Evolutionary conservation across 2,329 filamentous ascomycete species (phyloP), one percentile per base, ranked within the genome.

Genomic region (Trichoderma sp.): DNA sequence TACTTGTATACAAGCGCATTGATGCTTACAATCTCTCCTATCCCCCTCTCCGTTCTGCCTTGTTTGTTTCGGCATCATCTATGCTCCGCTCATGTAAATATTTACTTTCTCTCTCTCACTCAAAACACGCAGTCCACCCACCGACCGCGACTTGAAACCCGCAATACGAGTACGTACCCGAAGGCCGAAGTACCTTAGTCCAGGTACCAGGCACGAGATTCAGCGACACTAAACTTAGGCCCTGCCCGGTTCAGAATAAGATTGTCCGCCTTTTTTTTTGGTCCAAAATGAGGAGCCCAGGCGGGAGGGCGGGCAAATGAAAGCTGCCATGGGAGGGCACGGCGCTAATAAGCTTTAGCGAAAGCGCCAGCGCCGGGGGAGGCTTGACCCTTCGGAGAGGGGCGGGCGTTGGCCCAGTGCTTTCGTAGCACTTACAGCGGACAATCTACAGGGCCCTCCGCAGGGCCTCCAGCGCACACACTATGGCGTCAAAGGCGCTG

Each of bases 301-400:
- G 53, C 53, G 56, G 53, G n/a, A 59, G 37, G 21, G 64, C 53
- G 43, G 43, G 55, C 53, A 67, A 67, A 67, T 58, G 64, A 59
- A 31, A 21, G 40, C 64, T 29, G 64, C 40, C 64, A 67, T 52
- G 64, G 64, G 64, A 27, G 40, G 13, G 19, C n/a, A 14, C 11
- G 64, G 55, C 64, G 64, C 64, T 67, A 67, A 67, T 16, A 27
- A 13, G 55, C 62, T 13, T 43, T 67, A 59, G 64, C 64, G 64
- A 67, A 13, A 27, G 27, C 27, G 27, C 27, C 29, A 35, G 29
- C 35, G 43, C 40, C 60, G 37, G 59, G 59, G 59, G 37, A 19
- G 27, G 21, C 55, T 35, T 43, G 37, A 21, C 29, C 55, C 55
- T 43, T 43, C 37, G 37, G 37, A 43, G 37, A 19, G 6, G 31